phyloP scores from a whole-genome alignment of 148 eudicot species.

The Amaranthus hypochondriacus region DNA sequence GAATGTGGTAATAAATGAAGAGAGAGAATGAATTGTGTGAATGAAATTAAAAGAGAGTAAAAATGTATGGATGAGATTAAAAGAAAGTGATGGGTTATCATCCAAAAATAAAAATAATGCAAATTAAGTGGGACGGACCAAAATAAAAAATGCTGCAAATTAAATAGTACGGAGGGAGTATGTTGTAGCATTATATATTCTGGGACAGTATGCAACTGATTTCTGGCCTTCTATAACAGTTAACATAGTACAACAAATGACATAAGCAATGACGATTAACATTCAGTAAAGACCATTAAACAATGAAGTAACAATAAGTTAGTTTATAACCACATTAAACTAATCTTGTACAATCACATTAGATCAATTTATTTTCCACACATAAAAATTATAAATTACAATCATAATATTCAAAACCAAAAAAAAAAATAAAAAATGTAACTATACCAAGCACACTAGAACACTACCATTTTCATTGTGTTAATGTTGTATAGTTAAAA shows the following conservation, averaged over 20 bases:
- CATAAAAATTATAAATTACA: background rate
- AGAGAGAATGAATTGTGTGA: no score
- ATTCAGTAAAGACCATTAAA: background rate
- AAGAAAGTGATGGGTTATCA: no score
- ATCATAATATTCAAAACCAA: background rate
- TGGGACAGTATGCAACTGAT: no score
- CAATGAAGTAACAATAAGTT: background rate
- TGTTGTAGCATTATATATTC: no score
- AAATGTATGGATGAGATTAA: no score
- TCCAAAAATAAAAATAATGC: no score
- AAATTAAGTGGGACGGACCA: no score
- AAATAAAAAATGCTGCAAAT: no score
- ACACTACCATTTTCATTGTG: background rate
- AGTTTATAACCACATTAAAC: background rate
- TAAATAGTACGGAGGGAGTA: no score
- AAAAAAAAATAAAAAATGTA: background rate
- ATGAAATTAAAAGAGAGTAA: no score
- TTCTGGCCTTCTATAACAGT: no score
- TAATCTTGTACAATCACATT: background rate
- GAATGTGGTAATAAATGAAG: no score
- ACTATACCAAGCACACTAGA: background rate
- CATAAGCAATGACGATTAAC: background rate
- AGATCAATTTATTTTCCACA: background rate
- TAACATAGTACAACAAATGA: background rate
- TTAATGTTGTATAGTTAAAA: background rate